Evolutionary conservation across 768 basidiomycete species (phyloP), one percentile per base, ranked within the genome.

Genomic region (Rhodotorula paludigena): DNA sequence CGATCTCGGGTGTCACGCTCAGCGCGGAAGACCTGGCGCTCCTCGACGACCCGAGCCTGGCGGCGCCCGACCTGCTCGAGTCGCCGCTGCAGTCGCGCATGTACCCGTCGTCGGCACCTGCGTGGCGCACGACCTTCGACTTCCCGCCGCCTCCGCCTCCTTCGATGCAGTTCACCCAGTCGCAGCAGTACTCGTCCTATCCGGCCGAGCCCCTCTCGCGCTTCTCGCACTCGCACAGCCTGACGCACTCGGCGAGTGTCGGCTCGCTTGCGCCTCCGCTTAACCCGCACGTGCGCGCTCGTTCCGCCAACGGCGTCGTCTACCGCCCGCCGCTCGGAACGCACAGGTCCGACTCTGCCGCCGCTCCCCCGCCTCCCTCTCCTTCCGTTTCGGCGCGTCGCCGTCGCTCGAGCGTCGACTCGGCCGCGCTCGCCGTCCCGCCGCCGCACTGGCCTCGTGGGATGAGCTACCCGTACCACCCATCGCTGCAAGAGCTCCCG

Each of bases 31-130:
- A 71, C 52, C 32, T 62, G 32, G 61, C 45, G 1, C 59, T 64
- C 10, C 54, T 67, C 41, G 65, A 64, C 48, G 47, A 60, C 28
- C 61, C 69, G 1, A n/a, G 36, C 1, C 14, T 59, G 7, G n/a
- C 35, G 25, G 23, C 54, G 20, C 38, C 41, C 28, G 57, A 58
- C 25, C 35, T 1, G 2, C 14, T 21, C 21, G 9, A 23, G 7
- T 14, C 42, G 6, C 41, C 32, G 21, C 18, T 20, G 16, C 7
- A 15, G 10, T 14, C 47, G 14, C 55, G 30, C 2, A 4, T 36
- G 12, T 66, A 60, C 51, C 70, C 70, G 2, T 8, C 54, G 4
- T 67, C 70, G 21, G 70, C 70, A 1, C 66, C 70, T 5, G 62
- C 66, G 0, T 57, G 63, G 54, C 66, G 57, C 44, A 64, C 70